Evolutionary conservation across 2,329 filamentous ascomycete genomes (phyloP).

Genomic region (Metarhizium album): DNA sequence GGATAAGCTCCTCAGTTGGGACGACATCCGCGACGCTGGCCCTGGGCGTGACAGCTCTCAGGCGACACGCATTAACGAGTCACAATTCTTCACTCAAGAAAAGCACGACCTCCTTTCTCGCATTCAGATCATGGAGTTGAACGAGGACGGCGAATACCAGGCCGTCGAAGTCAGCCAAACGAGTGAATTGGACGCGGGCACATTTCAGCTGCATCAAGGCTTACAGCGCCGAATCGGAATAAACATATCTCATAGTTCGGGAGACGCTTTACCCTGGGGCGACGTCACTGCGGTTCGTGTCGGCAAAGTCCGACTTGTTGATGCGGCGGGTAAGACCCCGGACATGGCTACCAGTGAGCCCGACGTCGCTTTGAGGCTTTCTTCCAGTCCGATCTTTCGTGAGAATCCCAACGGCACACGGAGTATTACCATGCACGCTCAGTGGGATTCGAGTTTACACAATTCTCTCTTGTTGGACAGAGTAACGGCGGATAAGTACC

Average conservation of each 20-base stretch:
- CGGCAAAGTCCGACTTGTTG: constrained; percentile 71
- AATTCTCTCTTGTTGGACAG: constrained; percentile 88
- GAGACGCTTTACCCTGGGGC: constrained; percentile 80
- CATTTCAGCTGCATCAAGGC: constrained; percentile 91
- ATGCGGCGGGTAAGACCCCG: constrained; percentile 74
- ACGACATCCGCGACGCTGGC: constrained; percentile 83
- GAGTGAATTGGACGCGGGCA: constrained; percentile 73
- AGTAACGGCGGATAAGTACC: constrained; percentile 83
- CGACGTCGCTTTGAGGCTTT: constrained; percentile 66
- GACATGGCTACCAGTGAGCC: constrained; percentile 63
- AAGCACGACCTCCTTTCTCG: constrained; percentile 86
- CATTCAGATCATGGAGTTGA: constrained; percentile 81
- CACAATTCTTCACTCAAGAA: constrained; percentile 87
- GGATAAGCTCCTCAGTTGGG: constrained; percentile 95
- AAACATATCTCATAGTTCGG: constrained; percentile 83
- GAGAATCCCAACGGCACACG: constrained; percentile 85
- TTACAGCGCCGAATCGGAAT: constrained; percentile 81
- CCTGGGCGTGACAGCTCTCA: constrained; percentile 44
- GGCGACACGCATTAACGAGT: constrained; percentile 68
- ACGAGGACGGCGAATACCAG: constrained; percentile 81
- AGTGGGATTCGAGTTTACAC: constrained; percentile 95
- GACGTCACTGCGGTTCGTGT: constrained; percentile 68
- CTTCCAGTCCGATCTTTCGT: constrained; percentile 67
- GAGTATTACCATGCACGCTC: constrained; percentile 74
- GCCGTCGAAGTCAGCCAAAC: constrained; percentile 88